A percentile compares a stretch with the other conserved stretches of the same genome.
These are phyloP conservation scores for Ceratobasidium sp. DNA, from an alignment of 1,284 basidiomycete genomes.

Conservation along the genomic window DNA sequence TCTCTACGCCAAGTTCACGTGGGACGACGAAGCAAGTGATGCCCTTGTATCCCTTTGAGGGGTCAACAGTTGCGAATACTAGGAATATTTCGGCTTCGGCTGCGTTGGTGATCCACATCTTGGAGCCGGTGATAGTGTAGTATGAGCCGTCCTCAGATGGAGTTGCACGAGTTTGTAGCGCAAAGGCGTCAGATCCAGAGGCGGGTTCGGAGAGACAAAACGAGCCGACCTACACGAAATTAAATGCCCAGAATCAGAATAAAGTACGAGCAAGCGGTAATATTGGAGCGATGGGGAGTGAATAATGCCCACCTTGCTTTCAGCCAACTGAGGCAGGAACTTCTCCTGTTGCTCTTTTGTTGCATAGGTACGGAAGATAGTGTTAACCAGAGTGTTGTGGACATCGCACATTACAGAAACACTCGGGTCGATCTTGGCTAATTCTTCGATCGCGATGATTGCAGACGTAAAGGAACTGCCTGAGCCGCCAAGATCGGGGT, in stretches of 20 bases:
- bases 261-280: background rate
- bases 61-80: conserved; percentile 96
- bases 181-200: conserved; percentile 97
- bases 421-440: conserved; percentile 95
- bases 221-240: conserved; percentile 80
- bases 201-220: conserved; percentile 96
- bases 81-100: conserved; percentile 95
- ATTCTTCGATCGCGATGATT: conserved; percentile 97
- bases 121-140: conserved; percentile 93
- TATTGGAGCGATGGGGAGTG: background rate
- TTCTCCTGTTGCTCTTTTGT: conserved; percentile 88
- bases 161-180: conserved; percentile 90
- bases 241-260: conserved; percentile 27
- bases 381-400: conserved; percentile 98
- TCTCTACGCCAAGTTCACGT: conserved; percentile 96
- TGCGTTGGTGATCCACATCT: conserved; percentile 99
- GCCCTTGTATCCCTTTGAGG: conserved; percentile 97
- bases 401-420: conserved; percentile 98
- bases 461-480: conserved; percentile 95
- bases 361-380: conserved; percentile 91
- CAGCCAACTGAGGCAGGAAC: conserved; percentile 88
- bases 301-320: conserved; percentile 72
- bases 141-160: conserved; percentile 79
- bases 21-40: conserved; percentile 98
- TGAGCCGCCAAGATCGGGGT: conserved; percentile 85